Base-by-base conservation (phyloP, 2,329 filamentous ascomycete genomes). In the Beauveria bassiana region DNA sequence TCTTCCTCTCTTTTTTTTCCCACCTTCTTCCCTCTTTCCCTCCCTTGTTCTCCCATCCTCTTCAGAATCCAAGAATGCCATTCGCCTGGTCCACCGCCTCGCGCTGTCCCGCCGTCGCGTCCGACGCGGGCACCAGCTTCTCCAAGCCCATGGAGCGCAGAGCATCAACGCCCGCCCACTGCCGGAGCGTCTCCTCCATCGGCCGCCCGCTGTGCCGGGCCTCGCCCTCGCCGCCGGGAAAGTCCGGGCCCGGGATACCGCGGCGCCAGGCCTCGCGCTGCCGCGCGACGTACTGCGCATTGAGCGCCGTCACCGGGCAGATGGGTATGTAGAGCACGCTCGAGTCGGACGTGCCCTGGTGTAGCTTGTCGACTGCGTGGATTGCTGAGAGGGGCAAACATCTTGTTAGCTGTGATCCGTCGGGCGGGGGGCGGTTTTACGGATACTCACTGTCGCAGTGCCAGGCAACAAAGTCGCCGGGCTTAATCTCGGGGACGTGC, bases 321-420 rank as follows among this genome's bases (percentile, higher is more conserved):
- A 90, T 87, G 0, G 93, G 92, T 61, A 97, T 96, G 69, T 97
- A 97, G 63, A 97, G 70, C 0, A 96, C 93, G 67, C 87, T 92
- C 0, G 89, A 91, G 72, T 97, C 93, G 0, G 77, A 73, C 1
- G 75, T 79, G 1, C 93, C 93, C 1, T 73, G 74, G 70, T 97
- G 93, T 1, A 86, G 79, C 66, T 85, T 87, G 75, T 97, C 93
- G 0, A 97, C 93, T 0, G 91, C 85, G 71, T 96, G 93, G 54
- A 96, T 88, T 3, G 77, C 80, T 28, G 26, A 6, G 9, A 24
- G 5, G 24, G 9, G 10, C 2, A 0, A 8, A 7, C 42, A 38
- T 14, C 42, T n/a, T 8, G 61, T 68, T 58, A 68, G 64, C 45
- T 18, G 42, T 43, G 42, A 9, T 18, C 42, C 42, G 16, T 20